Evolutionary conservation across 805 yeast genomes (phyloP).

Genomic region (Ogataea angusta): DNA sequence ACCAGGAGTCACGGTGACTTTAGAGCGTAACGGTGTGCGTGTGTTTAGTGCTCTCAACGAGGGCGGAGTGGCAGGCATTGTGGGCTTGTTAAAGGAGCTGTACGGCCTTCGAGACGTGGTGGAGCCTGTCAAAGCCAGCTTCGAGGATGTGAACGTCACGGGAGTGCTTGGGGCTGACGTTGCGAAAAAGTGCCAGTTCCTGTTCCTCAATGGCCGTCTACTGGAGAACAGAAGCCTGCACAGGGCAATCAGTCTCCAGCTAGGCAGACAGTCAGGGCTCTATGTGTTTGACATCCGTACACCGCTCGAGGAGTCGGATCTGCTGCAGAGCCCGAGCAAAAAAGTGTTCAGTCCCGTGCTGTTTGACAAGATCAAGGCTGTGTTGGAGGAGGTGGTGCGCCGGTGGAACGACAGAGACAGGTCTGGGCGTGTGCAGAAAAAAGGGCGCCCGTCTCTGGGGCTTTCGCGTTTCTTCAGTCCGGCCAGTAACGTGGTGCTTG

Average conservation of each 20-base stretch:
- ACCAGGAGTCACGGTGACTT: conserved; percentile 24
- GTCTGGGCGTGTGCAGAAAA: neutral
- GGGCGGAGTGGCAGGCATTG: conserved; percentile 1
- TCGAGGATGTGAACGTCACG: conserved; percentile 25
- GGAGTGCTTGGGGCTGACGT: conserved; percentile 41
- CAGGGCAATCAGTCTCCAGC: conserved; percentile 20
- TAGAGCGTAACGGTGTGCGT: conserved; percentile 9
- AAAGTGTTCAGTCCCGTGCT: conserved; percentile 25
- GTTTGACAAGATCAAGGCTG: conserved; percentile 1
- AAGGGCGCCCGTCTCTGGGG: neutral
- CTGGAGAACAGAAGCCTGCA: conserved; percentile 23
- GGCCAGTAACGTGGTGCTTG: conserved; percentile 13
- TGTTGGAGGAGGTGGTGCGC: neutral
- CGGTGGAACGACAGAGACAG: neutral
- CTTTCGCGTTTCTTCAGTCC: conserved; percentile 18
- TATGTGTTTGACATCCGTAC: neutral
- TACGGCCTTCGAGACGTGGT: conserved; percentile 24
- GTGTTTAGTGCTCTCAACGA: conserved; percentile 4
- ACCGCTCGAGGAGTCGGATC: conserved; percentile 29
- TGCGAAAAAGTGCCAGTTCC: conserved; percentile 40
- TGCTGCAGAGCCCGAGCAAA: conserved; percentile 41
- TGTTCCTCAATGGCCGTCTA: conserved; percentile 43
- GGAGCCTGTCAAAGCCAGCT: conserved; percentile 30
- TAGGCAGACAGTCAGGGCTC: neutral
- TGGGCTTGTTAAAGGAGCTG: conserved; percentile 23